Evolutionary conservation across 2,329 filamentous ascomycete genomes (phyloP).

Genomic region (Amylocarpus encephaloides): DNA sequence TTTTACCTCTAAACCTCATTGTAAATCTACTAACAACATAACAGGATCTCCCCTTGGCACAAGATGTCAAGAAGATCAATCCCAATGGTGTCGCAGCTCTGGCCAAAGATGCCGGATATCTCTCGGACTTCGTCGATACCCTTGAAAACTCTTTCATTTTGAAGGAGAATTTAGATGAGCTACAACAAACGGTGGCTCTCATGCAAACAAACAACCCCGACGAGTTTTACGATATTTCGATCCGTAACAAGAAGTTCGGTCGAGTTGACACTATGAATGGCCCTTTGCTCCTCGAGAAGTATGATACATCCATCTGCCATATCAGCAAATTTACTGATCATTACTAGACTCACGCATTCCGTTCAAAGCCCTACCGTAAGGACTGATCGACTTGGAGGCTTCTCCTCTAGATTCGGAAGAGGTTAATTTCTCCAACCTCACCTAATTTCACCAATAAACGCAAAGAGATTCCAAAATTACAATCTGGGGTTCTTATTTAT

Average conservation of each 20-base stretch:
- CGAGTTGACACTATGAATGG: constrained; percentile 89
- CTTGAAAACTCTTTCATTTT: constrained; percentile 82
- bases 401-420: constrained; percentile 71
- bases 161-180: constrained; percentile 81
- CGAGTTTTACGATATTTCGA: constrained; percentile 90
- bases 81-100: constrained; percentile 76
- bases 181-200: constrained; percentile 85
- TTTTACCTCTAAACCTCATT: constrained; percentile 3
- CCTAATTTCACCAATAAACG: neutral
- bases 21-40: constrained; percentile 1
- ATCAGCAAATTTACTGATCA: constrained; percentile 9
- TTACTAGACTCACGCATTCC: constrained; percentile 61
- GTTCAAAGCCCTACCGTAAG: constrained; percentile 51
- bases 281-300: constrained; percentile 88
- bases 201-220: constrained; percentile 88
- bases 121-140: constrained; percentile 78
- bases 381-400: constrained; percentile 58
- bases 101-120: constrained; percentile 74
- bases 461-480: neutral
- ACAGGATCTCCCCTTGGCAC: constrained; percentile 46
- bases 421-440: constrained; percentile 36
- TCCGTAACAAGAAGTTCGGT: constrained; percentile 87
- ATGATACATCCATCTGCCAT: constrained; percentile 28
- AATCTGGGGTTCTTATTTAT: constrained; percentile 7
- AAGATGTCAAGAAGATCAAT: constrained; percentile 79